Base-by-base conservation (phyloP, 352 stramenopile genomes). In the Phytophthora ramorum region DNA sequence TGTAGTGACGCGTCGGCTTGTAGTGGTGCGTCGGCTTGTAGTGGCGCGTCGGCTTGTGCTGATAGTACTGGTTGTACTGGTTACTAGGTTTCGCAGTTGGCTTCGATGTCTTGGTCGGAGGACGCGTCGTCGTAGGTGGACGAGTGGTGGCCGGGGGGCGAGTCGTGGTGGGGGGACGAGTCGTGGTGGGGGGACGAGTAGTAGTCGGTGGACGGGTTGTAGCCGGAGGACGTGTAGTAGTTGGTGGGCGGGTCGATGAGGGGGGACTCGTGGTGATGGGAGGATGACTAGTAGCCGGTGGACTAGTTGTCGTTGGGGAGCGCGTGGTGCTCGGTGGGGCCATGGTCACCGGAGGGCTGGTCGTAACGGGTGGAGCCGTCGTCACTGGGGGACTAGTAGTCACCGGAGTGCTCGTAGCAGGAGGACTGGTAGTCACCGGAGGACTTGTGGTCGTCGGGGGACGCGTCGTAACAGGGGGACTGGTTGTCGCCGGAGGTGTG, bases 61-160 rank as follows among this genome's bases (percentile, higher is more conserved):
- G 43, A 17, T 49, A 49, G 43, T 49, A 49, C 20, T 49, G 43
- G 20, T 32, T n/a, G 45, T 35, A 52, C 22, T 52, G 22, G 45
- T 37, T 52, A 6, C n/a, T 10, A 16, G 34, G 14, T 10, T 38
- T 38, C 34, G 13, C 4, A 3, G 32, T 37, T 34, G 45, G 45
- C 45, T 51, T 51, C 10, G 45, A 20, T 13, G 22, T 51, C 5
- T 16, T 51, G 19, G 20, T 24, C 19, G 40, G 43, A 16, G 43
- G 17, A 32, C 19, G 19, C n/a, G n/a, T n/a, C n/a, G n/a, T n/a
- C n/a, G n/a, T n/a, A n/a, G n/a, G n/a, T n/a, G n/a, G n/a, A n/a
- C n/a, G n/a, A n/a, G n/a, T n/a, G n/a, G n/a, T n/a, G n/a, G n/a
- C n/a, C n/a, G n/a, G n/a, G n/a, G n/a, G n/a, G n/a, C n/a, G n/a